Evolutionary conservation across 2,329 filamentous ascomycete species (phyloP).

Genomic region (Alternaria viburni): DNA sequence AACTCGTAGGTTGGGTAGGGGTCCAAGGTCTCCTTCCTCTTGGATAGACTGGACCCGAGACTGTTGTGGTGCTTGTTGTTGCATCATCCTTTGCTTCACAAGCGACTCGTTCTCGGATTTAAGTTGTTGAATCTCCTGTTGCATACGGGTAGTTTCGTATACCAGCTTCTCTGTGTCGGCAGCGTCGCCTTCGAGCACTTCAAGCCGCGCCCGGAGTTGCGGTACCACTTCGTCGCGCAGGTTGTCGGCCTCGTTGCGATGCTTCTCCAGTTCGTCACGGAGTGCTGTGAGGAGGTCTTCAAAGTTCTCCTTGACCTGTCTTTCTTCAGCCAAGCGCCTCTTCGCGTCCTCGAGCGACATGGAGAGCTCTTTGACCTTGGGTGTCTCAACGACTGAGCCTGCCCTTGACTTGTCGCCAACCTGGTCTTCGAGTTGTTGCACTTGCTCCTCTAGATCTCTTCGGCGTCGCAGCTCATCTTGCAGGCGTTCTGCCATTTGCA

Average conservation of each 20-base stretch:
- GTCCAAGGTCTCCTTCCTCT: constrained; percentile 59
- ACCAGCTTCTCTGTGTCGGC: constrained; percentile 73
- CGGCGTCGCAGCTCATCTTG: constrained; percentile 83
- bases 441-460: constrained; percentile 79
- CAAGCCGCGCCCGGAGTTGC: constrained; percentile 74
- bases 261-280: constrained; percentile 78
- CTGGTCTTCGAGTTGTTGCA: constrained; percentile 80
- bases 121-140: constrained; percentile 73
- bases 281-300: constrained; percentile 88
- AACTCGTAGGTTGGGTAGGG: constrained; percentile 43
- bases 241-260: constrained; percentile 89
- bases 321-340: constrained; percentile 82
- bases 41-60: constrained; percentile 66
- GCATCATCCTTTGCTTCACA: constrained; percentile 55
- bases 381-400: constrained; percentile 43
- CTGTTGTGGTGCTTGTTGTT: constrained; percentile 55
- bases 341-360: constrained; percentile 79
- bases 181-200: constrained; percentile 78
- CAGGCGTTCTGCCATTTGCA: constrained; percentile 83
- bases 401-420: constrained; percentile 54
- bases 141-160: constrained; percentile 83
- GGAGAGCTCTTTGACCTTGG: constrained; percentile 78
- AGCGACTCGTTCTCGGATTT: constrained; percentile 70
- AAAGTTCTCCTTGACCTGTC: constrained; percentile 87
- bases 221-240: constrained; percentile 88